Base-by-base conservation (phyloP, 129 eudicot species). In the Flaveria linearis region DNA sequence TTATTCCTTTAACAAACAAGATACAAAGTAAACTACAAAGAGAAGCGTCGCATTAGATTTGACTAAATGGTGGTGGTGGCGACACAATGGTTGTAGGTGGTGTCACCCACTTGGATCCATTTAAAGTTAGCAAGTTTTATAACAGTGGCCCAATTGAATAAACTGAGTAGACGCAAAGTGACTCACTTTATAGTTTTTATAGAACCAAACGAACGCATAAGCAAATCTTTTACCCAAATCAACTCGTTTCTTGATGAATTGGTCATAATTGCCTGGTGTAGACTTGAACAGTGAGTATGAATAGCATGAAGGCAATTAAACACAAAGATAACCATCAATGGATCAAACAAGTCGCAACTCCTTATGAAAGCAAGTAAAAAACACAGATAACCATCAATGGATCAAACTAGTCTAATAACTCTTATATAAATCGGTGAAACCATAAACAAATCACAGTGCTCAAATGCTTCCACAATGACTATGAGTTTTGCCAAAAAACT, bases 341-440 rank as follows among this genome's bases (percentile, higher is more conserved):
- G 60, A 80, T 68, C 52, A 73, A 73, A 61, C 15, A 13, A 77
- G 42, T 43, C 69, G 69, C 43, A 56, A 57, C 71, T n/a, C 18
- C 22, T 20, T 20, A 36, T 36, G 41, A 36, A 36, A 7, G 41
- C 41, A 5, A 36, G 5, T 4, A 36, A 36, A 36, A 1, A 36
- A 20, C 41, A 36, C 41, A 36, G 7, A 36, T 36, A 36, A 7
- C 28, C 47, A 58, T 13, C 52, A 46, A 55, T 6, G 43, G 60
- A 80, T 68, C 52, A 73, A 73, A 61, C 15, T 17, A 77, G 42
- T 43, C 69, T n/a, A n/a, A 77, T 55, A 56, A 57, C 71, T n/a
- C 18, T 28, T 36, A 58, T 15, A 36, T 45, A 12, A 78, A 69
- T 57, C 45, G 22, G 8, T 4, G 58, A 71, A 30, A 71, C 20